phyloP scores from a whole-genome alignment of 2,329 filamentous ascomycete species.

The Neurospora sp. region DNA sequence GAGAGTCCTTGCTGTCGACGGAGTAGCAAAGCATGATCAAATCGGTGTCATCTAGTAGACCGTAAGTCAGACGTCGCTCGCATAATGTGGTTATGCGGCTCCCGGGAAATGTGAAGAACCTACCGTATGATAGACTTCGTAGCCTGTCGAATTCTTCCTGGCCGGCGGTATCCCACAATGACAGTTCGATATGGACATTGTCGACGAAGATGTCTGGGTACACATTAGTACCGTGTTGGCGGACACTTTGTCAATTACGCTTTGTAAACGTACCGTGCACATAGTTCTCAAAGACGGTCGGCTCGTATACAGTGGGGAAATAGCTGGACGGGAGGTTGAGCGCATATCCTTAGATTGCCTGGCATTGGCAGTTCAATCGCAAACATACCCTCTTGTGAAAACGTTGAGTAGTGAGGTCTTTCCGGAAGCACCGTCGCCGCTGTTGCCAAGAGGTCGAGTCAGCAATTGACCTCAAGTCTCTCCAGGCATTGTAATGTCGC shows the following conservation, averaged over 20 bases:
- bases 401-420: conserved; percentile 97
- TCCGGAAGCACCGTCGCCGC: conserved; percentile 90
- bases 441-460: conserved; percentile 26
- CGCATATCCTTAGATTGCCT: neutral
- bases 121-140: conserved; percentile 87
- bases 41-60: conserved; percentile 65
- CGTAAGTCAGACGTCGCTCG: conserved; percentile 9
- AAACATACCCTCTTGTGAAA: conserved; percentile 84
- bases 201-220: conserved; percentile 89
- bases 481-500: neutral
- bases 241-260: neutral
- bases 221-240: neutral
- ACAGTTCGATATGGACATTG: conserved; percentile 91
- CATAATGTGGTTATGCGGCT: neutral
- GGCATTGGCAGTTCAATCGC: neutral
- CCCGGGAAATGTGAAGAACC: neutral
- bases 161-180: conserved; percentile 95
- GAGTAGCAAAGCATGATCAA: conserved; percentile 99
- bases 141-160: conserved; percentile 98
- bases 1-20: conserved; percentile 88
- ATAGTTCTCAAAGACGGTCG: conserved; percentile 98
- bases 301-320: conserved; percentile 97
- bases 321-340: conserved; percentile 47
- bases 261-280: conserved; percentile 64
- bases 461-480: conserved; percentile 5